Evolutionary conservation across 768 basidiomycete genomes (phyloP), one percentile per base, ranked within the genome.

Genomic region (Tricholoma hemisulphureum): DNA sequence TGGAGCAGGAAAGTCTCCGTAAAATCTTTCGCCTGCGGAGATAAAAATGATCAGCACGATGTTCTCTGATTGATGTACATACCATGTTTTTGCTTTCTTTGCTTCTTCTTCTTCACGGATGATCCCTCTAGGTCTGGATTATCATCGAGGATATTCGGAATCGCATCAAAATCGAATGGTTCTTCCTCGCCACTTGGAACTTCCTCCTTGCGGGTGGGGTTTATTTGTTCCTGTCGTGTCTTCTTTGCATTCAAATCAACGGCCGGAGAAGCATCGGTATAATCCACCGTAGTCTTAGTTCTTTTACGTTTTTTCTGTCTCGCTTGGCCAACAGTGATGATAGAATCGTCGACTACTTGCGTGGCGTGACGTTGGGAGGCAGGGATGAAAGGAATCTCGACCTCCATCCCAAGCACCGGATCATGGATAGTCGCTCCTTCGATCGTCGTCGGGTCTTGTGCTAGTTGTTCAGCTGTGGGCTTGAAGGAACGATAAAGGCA

Each of bases 331-430:
- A 91, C 88, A 13, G 88, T 79, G 6, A 92, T 83, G 53, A 93
- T 86, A 1, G 83, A 76, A 65, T 90, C 91, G 45, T 86, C 83
- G 29, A 73, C 73, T 28, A 65, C 41, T 34, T 64, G 61, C 45
- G 69, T 67, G 20, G 61, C 68, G 2, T 66, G 70, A 18, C 93
- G 83, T 64, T 85, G 80, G 0, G 82, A 71, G 1, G 84, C 80
- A 48, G 92, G 92, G 8, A 95, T 78, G 61, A 87, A 95, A 1
- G 93, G 85, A 6, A 94, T 82, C 70, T 93, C 91, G 32, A 84
- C 80, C 53, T 85, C 80, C 70, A 78, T 80, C 21, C 74, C 76
- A 51, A 66, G 65, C 55, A 60, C 43, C 51, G 65, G 57, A 18
- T 53, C 53, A 26, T 56, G 51, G 2, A 53, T 51, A 18, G 51